Conservation (phyloP, 2,329 filamentous ascomycete genomes). For the Pseudocercospora vitis region DNA sequence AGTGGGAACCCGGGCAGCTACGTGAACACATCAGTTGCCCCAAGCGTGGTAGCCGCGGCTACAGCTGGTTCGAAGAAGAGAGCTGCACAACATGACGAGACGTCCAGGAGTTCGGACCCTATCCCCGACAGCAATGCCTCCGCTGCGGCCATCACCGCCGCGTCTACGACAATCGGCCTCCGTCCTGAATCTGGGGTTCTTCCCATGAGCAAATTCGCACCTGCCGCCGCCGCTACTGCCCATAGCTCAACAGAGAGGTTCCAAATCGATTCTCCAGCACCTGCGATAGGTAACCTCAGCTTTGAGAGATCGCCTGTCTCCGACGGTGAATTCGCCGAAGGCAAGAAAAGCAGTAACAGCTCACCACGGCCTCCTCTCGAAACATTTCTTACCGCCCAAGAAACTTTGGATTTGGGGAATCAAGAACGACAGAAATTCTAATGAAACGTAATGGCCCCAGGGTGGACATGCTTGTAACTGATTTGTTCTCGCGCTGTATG, state of each 20-base stretch:
- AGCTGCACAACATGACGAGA: not conserved
- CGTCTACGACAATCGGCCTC: not conserved
- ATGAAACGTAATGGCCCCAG: too few relatives aligned
- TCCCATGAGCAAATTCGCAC: slow-evolving; percentile 1
- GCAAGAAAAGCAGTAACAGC: slow-evolving; percentile 15
- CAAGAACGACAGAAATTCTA: slow-evolving; percentile 3
- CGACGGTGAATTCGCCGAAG: slow-evolving; percentile 4
- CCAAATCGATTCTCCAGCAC: not conserved
- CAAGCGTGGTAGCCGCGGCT: not conserved
- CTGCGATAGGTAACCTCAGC: slow-evolving; percentile 11
- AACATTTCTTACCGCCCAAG: slow-evolving; percentile 55
- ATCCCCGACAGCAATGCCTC: not conserved
- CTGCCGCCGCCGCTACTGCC: not conserved
- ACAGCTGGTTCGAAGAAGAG: not conserved
- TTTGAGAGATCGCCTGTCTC: slow-evolving; percentile 17
- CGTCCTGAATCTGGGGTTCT: slow-evolving; percentile 5
- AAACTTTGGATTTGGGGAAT: slow-evolving; percentile 28
- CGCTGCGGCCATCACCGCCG: not conserved
- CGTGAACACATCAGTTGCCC: not conserved
- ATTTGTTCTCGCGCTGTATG: too few relatives aligned
- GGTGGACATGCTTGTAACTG: too few relatives aligned
- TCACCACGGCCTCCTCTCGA: slow-evolving; percentile 51
- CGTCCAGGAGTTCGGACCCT: not conserved
- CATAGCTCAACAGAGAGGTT: not conserved
- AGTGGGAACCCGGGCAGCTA: not conserved